A percentile compares a stretch with the other conserved stretches of the same genome.
These are phyloP conservation scores for Moesziomyces sp. DNA, from an alignment of 1,284 basidiomycete genomes.

Conservation along the genomic window DNA sequence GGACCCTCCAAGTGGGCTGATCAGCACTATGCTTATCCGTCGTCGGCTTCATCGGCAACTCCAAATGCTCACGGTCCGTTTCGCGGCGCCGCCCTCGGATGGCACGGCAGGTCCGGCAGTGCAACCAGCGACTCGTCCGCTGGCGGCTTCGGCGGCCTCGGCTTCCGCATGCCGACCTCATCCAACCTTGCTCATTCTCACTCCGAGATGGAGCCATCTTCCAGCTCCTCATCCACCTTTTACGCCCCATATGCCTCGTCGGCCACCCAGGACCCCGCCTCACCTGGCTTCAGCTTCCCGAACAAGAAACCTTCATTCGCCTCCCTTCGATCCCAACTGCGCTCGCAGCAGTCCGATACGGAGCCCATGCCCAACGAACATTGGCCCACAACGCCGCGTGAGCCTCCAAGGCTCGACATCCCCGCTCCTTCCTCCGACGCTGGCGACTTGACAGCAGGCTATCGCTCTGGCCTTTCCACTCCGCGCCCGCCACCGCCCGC, in stretches of 20 bases:
- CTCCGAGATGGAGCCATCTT: constrained; percentile 10
- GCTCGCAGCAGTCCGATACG: constrained; percentile 16
- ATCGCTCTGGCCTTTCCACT: constrained; percentile 37
- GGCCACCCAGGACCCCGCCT: constrained; percentile 5
- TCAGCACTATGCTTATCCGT: constrained; percentile 6
- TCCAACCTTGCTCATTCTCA: constrained; percentile 2
- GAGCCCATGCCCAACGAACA: constrained; percentile 14
- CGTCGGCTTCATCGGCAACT: constrained; percentile 10
- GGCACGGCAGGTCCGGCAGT: constrained; percentile 46
- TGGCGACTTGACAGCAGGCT: constrained; percentile 43
- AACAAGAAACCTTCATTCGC: constrained; percentile 24
- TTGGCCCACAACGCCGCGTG: constrained; percentile 32
- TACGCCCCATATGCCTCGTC: constrained; percentile 12
- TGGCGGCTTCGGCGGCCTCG: constrained; percentile 40
- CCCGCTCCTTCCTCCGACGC: constrained; percentile 31
- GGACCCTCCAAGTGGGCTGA: constrained; percentile 15
- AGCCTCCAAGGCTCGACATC: constrained; percentile 29
- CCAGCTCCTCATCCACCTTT: constrained; percentile 8
- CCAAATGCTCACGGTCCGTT: constrained; percentile 33
- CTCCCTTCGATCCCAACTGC: constrained; percentile 32
- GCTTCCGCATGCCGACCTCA: constrained; percentile 22
- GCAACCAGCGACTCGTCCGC: constrained; percentile 50
- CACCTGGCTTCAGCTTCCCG: constrained; percentile 37
- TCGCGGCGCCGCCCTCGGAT: constrained; percentile 45
- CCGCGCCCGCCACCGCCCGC: constrained; percentile 25